A percentile compares a stretch with the other conserved stretches of the same genome.
phyloP scores from a whole-genome alignment of 345 rosid species.

The Lepidium africanum region DNA sequence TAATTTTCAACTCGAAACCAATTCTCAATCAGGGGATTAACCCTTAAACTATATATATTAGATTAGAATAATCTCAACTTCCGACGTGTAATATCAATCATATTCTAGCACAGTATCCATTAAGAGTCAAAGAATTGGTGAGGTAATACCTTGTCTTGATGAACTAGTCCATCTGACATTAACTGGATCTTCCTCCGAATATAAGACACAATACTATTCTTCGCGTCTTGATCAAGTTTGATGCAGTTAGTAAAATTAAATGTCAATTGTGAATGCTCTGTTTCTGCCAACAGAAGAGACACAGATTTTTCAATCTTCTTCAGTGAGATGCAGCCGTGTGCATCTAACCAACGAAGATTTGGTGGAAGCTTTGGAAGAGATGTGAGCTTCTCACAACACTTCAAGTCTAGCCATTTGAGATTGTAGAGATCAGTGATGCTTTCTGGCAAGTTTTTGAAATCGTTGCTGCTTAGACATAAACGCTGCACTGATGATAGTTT shows the following conservation, averaged over 20 bases:
- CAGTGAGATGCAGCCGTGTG: no score
- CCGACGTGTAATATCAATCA: no score
- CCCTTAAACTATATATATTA: no score
- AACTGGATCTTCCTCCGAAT: conserved; percentile 1
- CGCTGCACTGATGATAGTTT: conserved; percentile 1
- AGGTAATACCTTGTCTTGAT: conserved; percentile 15
- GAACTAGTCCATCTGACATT: not conserved
- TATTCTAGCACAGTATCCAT: no score
- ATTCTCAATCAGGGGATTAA: no score
- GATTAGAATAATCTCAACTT: no score
- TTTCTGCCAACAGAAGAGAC: not conserved
- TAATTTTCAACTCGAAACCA: no score
- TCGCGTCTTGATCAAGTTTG: conserved; percentile 7
- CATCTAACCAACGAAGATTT: no score
- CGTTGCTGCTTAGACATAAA: conserved; percentile 4
- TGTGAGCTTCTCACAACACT: no score
- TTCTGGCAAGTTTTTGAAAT: not conserved
- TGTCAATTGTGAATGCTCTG: conserved; percentile 1
- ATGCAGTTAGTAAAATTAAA: conserved; percentile 11
- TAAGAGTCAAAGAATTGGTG: no score
- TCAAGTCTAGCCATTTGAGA: no score
- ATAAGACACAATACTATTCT: not conserved
- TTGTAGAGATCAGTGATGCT: conserved; percentile 2
- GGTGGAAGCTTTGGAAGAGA: no score
- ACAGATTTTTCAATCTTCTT: not conserved